Percentiles rank a stretch among this genome's conserved stretches.
phyloP scores from a whole-genome alignment of 768 basidiomycete genomes.

The Crepidotus variabilis region DNA sequence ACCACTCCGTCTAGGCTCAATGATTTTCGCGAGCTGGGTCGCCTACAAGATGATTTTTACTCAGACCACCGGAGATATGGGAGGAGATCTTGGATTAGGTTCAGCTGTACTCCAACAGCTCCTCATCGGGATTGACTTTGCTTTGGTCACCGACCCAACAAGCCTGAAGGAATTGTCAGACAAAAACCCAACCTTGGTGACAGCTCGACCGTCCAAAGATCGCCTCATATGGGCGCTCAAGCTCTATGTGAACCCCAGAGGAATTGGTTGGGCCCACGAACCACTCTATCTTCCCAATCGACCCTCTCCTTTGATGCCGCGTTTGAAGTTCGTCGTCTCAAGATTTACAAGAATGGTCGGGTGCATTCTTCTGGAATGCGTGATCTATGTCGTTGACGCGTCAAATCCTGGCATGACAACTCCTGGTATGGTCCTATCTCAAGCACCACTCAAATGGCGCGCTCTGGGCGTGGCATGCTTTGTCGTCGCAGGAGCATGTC shows the following conservation, averaged over 20 bases:
- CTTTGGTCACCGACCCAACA: conserved; percentile 25
- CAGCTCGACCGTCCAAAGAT: conserved; percentile 11
- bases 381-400: conserved; percentile 6
- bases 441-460: conserved; percentile 14
- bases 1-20: conserved; percentile 6
- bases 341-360: conserved; percentile 10
- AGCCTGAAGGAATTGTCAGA: conserved; percentile 15
- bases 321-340: conserved; percentile 19
- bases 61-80: conserved; percentile 23
- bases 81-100: conserved; percentile 19
- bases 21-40: conserved; percentile 14
- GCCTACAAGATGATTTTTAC: conserved; percentile 22
- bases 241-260: conserved; percentile 27
- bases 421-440: conserved; percentile 2
- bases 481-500: conserved; percentile 13
- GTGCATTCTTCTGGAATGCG: conserved; percentile 7
- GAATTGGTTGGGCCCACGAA: conserved; percentile 32
- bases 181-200: conserved; percentile 10
- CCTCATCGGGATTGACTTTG: conserved; percentile 22
- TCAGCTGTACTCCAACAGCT: conserved; percentile 19
- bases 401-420: conserved; percentile 14
- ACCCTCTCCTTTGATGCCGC: conserved; percentile 16
- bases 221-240: conserved; percentile 27
- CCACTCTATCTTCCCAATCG: conserved; percentile 14
- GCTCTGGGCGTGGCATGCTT: conserved; percentile 12